phyloP scores from a whole-genome alignment of 305 asterid species.

The Ilex paraguariensis region DNA sequence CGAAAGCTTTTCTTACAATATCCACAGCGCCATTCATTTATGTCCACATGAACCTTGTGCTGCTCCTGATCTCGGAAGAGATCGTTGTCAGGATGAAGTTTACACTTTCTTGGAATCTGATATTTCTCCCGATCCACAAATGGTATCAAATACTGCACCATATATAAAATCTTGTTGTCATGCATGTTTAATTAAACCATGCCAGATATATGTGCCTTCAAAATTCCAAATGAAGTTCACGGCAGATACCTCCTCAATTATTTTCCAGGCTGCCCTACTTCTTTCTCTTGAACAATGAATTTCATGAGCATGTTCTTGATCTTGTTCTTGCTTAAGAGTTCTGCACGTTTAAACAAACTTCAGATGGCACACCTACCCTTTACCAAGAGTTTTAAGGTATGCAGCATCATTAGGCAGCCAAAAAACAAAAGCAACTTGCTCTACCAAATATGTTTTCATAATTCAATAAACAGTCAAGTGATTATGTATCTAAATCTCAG shows the following conservation, averaged over 20 bases:
- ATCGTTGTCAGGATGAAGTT: slow-evolving; percentile 76
- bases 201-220: too few relatives aligned
- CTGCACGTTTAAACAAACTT: slow-evolving; percentile 29
- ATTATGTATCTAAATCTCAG: not conserved
- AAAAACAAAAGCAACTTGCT: not conserved
- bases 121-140: slow-evolving; percentile 63
- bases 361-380: not conserved
- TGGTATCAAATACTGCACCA: slow-evolving; percentile 76
- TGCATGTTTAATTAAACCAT: not conserved
- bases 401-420: not conserved
- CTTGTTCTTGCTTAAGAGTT: slow-evolving; percentile 37
- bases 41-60: slow-evolving; percentile 73
- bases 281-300: slow-evolving; percentile 95
- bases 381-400: not conserved
- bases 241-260: slow-evolving; percentile 59
- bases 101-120: slow-evolving; percentile 58
- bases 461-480: not conserved
- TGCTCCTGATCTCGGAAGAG: slow-evolving; percentile 87
- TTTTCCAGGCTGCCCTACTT: slow-evolving; percentile 83
- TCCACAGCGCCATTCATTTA: slow-evolving; percentile 88
- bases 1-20: slow-evolving; percentile 82
- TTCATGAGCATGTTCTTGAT: slow-evolving; percentile 37
- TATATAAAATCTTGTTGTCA: not conserved
- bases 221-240: too few relatives aligned
- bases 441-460: not conserved